Percentiles rank a stretch among this genome's conserved stretches.
phyloP scores from a whole-genome alignment of 306 rosid species.

The Urtica urens region DNA sequence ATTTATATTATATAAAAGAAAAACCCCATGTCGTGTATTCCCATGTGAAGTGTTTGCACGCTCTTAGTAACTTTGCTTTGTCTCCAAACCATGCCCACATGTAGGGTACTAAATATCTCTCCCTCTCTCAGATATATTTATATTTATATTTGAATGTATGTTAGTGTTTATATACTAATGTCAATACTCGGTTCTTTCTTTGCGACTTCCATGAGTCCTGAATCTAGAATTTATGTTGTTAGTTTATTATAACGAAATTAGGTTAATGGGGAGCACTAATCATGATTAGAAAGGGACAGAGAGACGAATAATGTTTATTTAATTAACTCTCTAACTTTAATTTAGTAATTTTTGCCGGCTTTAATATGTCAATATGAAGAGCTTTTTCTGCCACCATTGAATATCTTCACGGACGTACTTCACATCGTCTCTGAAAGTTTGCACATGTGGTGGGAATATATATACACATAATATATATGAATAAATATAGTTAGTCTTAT shows the following conservation, averaged over 20 bases:
- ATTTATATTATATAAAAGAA: conserved; percentile 10
- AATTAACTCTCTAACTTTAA: not conserved
- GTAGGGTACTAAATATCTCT: conserved; percentile 40
- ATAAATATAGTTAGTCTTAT: not conserved
- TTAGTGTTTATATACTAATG: not conserved
- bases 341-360: conserved; percentile 1
- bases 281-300: conserved; percentile 21
- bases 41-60: conserved; percentile 59
- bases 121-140: not conserved
- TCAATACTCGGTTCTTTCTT: conserved; percentile 19
- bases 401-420: conserved; percentile 16
- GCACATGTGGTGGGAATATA: conserved; percentile 11
- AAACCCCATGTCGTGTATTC: conserved; percentile 34
- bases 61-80: conserved; percentile 51
- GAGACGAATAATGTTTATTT: not conserved
- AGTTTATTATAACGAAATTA: conserved; percentile 7
- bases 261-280: conserved; percentile 34
- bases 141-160: not conserved
- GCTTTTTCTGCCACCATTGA: conserved; percentile 9
- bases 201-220: conserved; percentile 33
- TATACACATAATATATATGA: too few relatives aligned
- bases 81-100: conserved; percentile 65
- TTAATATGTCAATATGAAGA: conserved; percentile 5
- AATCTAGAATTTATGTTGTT: conserved; percentile 18
- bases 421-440: not conserved